Percentiles rank a stretch among this genome's conserved stretches.
Evolutionary conservation across 495 filamentous ascomycete genomes (phyloP).

Genomic region (Penicillium argentinense): DNA sequence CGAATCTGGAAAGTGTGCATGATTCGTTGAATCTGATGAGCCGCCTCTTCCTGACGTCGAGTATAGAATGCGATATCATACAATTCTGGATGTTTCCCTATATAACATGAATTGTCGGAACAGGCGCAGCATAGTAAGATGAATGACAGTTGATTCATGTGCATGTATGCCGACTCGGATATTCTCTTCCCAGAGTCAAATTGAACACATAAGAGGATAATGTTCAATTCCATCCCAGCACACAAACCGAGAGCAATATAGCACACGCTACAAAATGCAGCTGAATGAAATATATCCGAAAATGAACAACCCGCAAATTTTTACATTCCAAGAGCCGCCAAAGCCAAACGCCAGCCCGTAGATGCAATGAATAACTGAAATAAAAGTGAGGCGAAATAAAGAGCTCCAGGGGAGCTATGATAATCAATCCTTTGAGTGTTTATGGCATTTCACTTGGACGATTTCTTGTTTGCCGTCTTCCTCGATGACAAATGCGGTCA

Average conservation of each 20-base stretch:
- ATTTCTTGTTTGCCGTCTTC: constrained; percentile 38
- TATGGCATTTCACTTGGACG: constrained; percentile 36
- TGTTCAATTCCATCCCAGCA: too few relatives aligned
- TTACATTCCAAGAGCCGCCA: background rate
- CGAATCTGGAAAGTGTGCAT: too few relatives aligned
- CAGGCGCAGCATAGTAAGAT: too few relatives aligned
- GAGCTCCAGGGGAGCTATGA: background rate
- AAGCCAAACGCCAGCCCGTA: constrained; percentile 1
- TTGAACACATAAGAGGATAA: too few relatives aligned
- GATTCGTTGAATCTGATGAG: too few relatives aligned
- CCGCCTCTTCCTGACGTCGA: too few relatives aligned
- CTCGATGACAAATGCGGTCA: constrained; percentile 78
- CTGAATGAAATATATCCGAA: background rate
- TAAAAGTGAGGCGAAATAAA: background rate
- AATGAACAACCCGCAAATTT: background rate
- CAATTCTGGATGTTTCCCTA: too few relatives aligned
- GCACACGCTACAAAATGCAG: background rate
- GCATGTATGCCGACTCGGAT: too few relatives aligned
- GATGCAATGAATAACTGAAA: background rate
- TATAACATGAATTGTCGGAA: too few relatives aligned
- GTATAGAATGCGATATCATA: too few relatives aligned
- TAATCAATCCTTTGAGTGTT: constrained; percentile 18
- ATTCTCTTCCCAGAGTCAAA: too few relatives aligned
- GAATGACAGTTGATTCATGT: too few relatives aligned
- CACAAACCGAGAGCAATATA: background rate